These are phyloP conservation scores for Petasospora fabianii DNA, from an alignment of 1,139 yeast species.

Conservation along the genomic window DNA sequence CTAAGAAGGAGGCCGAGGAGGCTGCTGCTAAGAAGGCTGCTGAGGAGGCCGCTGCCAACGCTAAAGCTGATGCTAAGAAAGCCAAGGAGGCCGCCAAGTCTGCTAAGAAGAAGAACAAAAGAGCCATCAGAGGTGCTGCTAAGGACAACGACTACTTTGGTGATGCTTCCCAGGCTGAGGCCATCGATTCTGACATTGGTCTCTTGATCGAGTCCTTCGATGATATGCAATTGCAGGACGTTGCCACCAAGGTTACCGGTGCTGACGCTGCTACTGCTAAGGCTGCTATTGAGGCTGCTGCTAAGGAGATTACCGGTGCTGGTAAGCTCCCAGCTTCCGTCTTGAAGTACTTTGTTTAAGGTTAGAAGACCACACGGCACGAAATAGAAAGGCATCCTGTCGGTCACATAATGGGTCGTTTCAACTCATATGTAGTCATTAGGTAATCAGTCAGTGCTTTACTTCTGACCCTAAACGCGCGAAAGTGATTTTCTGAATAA, in stretches of 20 bases:
- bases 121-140: conserved; percentile 77
- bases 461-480: too few species aligned
- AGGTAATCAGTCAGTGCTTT: too few species aligned
- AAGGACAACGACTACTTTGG: conserved; percentile 88
- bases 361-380: too few species aligned
- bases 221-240: conserved; percentile 67
- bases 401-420: too few species aligned
- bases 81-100: conserved; percentile 96
- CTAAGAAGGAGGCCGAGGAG: conserved; percentile 83
- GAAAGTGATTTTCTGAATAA: too few species aligned
- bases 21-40: conserved; percentile 76
- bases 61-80: conserved; percentile 75
- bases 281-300: conserved; percentile 46
- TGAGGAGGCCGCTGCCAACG: conserved; percentile 55
- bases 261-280: conserved; percentile 49
- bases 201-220: conserved; percentile 73
- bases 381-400: too few species aligned
- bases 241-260: conserved; percentile 56
- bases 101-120: conserved; percentile 97
- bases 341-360: conserved; percentile 36
- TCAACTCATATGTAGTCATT: too few species aligned
- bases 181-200: conserved; percentile 77
- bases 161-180: conserved; percentile 60
- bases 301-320: conserved; percentile 38
- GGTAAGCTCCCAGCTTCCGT: conserved; percentile 42